phyloP scores from a whole-genome alignment of 164 flowering plant species.

The Taxillus chinensis region DNA sequence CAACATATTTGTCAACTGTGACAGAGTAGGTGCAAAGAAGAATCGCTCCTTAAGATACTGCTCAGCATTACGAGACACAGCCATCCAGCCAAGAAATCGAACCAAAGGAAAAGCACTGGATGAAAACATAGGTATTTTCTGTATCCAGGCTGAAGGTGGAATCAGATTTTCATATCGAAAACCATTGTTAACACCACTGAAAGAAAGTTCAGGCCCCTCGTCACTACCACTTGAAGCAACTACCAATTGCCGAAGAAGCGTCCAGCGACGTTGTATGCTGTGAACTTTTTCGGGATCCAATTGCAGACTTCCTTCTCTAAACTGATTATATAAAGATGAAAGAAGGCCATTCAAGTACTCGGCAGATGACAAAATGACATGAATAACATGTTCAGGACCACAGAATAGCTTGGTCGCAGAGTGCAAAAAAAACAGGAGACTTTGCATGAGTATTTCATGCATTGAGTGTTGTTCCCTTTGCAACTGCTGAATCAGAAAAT shows the following conservation, averaged over 20 bases:
- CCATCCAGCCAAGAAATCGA: constrained; percentile 93
- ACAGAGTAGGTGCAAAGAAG: constrained; percentile 56
- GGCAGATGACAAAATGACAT: constrained; percentile 56
- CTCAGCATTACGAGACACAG: constrained; percentile 69
- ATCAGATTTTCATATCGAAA: constrained; percentile 42
- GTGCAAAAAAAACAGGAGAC: constrained; percentile 53
- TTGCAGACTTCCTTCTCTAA: constrained; percentile 44
- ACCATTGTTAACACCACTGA: constrained; percentile 21
- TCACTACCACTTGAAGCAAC: constrained; percentile 61
- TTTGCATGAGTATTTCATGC: constrained; percentile 79
- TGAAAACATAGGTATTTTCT: constrained; percentile 55
- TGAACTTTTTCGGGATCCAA: constrained; percentile 39
- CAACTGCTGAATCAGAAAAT: constrained; percentile 47
- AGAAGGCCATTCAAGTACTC: constrained; percentile 53
- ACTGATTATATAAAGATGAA: constrained; percentile 40
- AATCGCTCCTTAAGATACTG: constrained; percentile 48
- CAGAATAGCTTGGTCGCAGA: constrained; percentile 67
- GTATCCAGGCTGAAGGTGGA: constrained; percentile 71
- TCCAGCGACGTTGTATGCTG: constrained; percentile 71
- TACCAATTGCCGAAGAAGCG: constrained; percentile 65
- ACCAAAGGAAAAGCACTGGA: constrained; percentile 51
- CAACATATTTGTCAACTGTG: constrained; percentile 46
- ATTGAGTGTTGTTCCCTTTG: constrained; percentile 50
- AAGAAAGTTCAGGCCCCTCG: constrained; percentile 24
- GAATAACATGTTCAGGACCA: constrained; percentile 60